Evolutionary conservation across 768 basidiomycete species (phyloP).

Genomic region (Suillus occidentalis): DNA sequence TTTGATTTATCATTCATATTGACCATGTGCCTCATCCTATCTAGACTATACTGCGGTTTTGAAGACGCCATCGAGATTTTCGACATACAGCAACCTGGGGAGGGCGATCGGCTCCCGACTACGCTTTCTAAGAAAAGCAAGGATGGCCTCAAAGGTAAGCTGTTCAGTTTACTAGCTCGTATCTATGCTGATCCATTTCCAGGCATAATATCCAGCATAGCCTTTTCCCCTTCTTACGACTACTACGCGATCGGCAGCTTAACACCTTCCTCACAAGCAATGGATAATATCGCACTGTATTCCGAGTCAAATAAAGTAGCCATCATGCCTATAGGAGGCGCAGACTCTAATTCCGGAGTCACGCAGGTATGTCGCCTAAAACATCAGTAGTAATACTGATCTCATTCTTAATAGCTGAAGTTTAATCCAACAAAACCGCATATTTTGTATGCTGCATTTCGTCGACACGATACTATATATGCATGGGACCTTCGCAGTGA

Average conservation of each 20-base stretch:
- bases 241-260: constrained; percentile 83
- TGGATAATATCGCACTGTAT: constrained; percentile 65
- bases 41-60: constrained; percentile 84
- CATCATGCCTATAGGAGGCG: constrained; percentile 63
- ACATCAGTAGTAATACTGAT: neutral
- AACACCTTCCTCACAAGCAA: constrained; percentile 41
- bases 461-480: constrained; percentile 58
- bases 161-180: constrained; percentile 1
- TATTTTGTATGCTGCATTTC: constrained; percentile 76
- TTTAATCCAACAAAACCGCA: constrained; percentile 77
- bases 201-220: constrained; percentile 87
- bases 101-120: constrained; percentile 68
- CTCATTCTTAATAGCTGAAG: constrained; percentile 48
- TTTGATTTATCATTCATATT: neutral
- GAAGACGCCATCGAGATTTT: constrained; percentile 86
- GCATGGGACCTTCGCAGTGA: constrained; percentile 79
- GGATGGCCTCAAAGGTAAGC: constrained; percentile 84
- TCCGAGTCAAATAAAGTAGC: constrained; percentile 58
- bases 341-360: constrained; percentile 18
- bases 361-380: neutral
- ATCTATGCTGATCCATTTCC: constrained; percentile 3
- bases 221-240: constrained; percentile 67
- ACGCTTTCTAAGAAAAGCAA: constrained; percentile 75
- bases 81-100: constrained; percentile 71
- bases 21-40: neutral